These are phyloP conservation scores for Micromonas commoda DNA, from an alignment of 139 green algal species.

Conservation along the genomic window DNA sequence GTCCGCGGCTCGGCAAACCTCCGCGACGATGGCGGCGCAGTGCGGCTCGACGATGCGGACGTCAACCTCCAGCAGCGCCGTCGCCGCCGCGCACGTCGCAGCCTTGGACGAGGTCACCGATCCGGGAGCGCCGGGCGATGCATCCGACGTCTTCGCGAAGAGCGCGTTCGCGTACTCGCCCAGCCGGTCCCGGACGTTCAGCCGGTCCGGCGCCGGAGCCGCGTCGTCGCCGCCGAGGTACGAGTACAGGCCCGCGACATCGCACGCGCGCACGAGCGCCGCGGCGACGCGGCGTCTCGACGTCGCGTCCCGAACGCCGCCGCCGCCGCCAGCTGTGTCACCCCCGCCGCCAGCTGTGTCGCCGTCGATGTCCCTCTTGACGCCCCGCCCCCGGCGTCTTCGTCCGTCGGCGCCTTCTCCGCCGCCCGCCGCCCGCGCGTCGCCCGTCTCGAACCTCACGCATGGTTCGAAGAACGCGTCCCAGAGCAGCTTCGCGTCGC, in stretches of 20 bases:
- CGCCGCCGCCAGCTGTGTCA: not conserved
- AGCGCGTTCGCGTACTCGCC: not conserved
- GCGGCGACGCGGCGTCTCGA: not conserved
- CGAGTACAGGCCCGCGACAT: not conserved
- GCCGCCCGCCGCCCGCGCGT: too few relatives aligned
- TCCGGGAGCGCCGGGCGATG: constrained; percentile 6
- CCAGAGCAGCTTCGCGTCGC: not conserved
- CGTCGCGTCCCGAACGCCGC: not conserved
- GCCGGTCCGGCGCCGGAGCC: not conserved
- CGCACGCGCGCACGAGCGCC: not conserved
- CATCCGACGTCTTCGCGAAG: not conserved
- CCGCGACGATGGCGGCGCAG: too few relatives aligned
- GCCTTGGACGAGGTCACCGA: too few relatives aligned
- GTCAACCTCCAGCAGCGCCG: too few relatives aligned
- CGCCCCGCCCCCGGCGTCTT: not conserved
- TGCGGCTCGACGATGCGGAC: too few relatives aligned
- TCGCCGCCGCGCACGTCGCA: too few relatives aligned
- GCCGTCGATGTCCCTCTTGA: too few relatives aligned
- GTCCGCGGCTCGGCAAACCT: too few relatives aligned
- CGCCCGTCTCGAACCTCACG: not conserved
- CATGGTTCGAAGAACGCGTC: not conserved
- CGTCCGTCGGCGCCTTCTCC: not conserved
- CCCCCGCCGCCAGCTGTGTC: too few relatives aligned
- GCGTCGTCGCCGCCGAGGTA: not conserved
- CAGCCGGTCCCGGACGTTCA: not conserved